Evolutionary conservation across 495 filamentous ascomycete species (phyloP), one percentile per base, ranked within the genome.

Genomic region (Neurospora tetrasperma): DNA sequence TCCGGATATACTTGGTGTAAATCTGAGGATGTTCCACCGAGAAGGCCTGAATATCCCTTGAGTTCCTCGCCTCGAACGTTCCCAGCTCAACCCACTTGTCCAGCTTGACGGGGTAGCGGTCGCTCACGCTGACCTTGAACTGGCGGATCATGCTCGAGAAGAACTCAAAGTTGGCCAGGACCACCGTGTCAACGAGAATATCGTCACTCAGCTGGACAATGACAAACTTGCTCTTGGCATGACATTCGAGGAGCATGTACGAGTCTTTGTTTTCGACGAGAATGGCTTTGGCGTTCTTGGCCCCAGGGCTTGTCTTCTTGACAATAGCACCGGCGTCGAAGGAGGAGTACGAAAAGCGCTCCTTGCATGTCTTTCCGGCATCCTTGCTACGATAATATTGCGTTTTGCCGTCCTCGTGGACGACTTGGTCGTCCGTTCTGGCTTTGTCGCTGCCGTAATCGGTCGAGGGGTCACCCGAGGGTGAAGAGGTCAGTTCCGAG

Each of bases 141-240:
- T 89, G 91, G 71, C 93, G 91, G 77, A 98, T 93, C 86, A 97
- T 98, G 74, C 93, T 96, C 70, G 93, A 97, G 83, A 99, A 99
- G 84, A 99, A 99, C 81, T 97, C 96, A 80, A 95, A 99, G 81
- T 98, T 99, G 54, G 96, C 95, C 23, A 99, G 87, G 2, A 97
- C 96, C 41, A 99, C 86, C 4, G 96, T 99, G 80, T 99, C 96
- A 71, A 99, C 91, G 59, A 97, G 86, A 71, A 99, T 98, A 74
- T 98, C 94, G 80, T 98, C 93, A 83, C 85, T 87, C 42, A 90
- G 80, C 80, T 99, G 95, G 71, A 99, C 88, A 74, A 98, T 93
- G 71, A 98, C 86, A 81, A 96, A 97, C 82, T 98, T 98, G 82
- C 97, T 95, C 78, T 92, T 85, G 39, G 89, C 89, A 0, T 88